Evolutionary conservation across 2,329 filamentous ascomycete species (phyloP), one percentile per base, ranked within the genome.

Genomic region (Venturia pyrina): DNA sequence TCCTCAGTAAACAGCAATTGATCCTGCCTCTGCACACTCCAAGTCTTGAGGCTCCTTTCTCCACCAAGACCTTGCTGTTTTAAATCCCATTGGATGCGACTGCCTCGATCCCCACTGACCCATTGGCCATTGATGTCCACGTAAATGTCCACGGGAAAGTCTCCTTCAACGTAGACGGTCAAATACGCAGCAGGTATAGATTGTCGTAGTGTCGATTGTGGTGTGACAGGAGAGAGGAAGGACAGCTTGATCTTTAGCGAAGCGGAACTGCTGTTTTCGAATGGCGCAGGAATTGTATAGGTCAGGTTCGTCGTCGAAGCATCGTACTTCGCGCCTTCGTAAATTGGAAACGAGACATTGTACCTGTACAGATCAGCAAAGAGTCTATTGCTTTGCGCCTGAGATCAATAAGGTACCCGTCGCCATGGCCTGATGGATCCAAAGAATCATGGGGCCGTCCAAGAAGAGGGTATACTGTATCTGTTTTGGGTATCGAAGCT

Each of bases 101-200:
- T 90, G 43, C 83, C 85, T 62, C 86, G 80, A 69, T 92, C 83
- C 21, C 90, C 90, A 71, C 88, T 95, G 67, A 91, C 88, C 90
- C 91, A 96, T 72, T 92, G 87, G 43, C 79, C 79, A 66, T 81
- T 81, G 43, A 80, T 72, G 65, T 81, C 79, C 53, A 81, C 71
- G 69, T 82, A 82, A 10, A 82, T 70, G 67, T 78, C 74, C 41
- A 82, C 69, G 67, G 81, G 74, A 63, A 87, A 84, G 68, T 80
- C 80, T 5, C 90, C 90, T 67, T 87, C 82, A 15, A 89, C 89
- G 71, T 87, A 77, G 50, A 93, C 81, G 6, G 85, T 89, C 68
- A 96, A 73, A 73, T 96, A 96, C 34, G 88, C 87, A 13, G 90
- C 91, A n/a, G 91, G 91, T 41, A 95, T 84, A 19, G 89, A 87